phyloP scores from a whole-genome alignment of 1,284 basidiomycete genomes.

The Hymenochaete sp. region DNA sequence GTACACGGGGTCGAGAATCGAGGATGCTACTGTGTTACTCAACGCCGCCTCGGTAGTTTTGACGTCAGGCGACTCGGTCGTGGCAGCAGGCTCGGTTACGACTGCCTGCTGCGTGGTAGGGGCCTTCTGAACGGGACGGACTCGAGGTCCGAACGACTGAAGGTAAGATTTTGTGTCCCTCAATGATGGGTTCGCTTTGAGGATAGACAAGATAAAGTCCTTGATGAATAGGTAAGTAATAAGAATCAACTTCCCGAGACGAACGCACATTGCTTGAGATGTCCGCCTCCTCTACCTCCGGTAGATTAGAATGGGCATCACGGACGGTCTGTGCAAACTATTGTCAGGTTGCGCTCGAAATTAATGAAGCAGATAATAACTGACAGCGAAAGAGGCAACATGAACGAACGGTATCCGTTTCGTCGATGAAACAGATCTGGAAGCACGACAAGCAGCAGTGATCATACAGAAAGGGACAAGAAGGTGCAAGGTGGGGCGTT shows the following conservation, averaged over 20 bases:
- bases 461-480: conserved; percentile 8
- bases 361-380: not conserved
- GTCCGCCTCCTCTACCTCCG: conserved; percentile 51
- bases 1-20: conserved; percentile 79
- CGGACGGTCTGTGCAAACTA: conserved; percentile 13
- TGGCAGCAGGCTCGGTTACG: conserved; percentile 22
- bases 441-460: conserved; percentile 7
- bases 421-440: conserved; percentile 4
- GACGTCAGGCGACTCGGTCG: conserved; percentile 22
- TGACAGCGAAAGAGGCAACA: conserved; percentile 13
- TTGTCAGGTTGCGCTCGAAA: not conserved
- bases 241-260: not conserved
- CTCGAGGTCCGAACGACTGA: conserved; percentile 68
- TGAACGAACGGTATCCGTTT: too few relatives aligned
- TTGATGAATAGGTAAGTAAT: conserved; percentile 29
- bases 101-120: conserved; percentile 19
- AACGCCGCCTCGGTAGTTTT: conserved; percentile 23
- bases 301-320: conserved; percentile 29
- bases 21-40: conserved; percentile 47
- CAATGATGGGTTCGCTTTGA: conserved; percentile 87
- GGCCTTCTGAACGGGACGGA: conserved; percentile 23
- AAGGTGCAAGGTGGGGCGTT: not conserved
- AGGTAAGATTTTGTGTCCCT: conserved; percentile 89
- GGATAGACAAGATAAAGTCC: conserved; percentile 95
- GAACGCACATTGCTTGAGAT: conserved; percentile 35